A percentile compares a stretch with the other conserved stretches of the same genome.
Evolutionary conservation across 1,139 yeast species (phyloP).

Genomic region (Geotrichum cucujoidarum): DNA sequence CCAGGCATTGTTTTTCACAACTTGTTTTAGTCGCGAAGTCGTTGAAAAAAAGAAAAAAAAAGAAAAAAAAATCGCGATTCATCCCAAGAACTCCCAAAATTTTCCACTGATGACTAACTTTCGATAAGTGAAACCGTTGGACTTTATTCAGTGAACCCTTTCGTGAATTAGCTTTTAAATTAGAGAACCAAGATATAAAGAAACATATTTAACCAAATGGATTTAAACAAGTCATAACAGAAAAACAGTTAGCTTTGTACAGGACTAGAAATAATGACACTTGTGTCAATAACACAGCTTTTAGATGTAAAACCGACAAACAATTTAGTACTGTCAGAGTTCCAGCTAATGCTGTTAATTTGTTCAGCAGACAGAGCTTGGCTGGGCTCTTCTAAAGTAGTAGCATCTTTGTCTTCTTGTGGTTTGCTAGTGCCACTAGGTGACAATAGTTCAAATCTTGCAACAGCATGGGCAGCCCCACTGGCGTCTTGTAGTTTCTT

Average conservation of each 20-base stretch:
- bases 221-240: no score
- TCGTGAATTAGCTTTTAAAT: no score
- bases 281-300: conserved; percentile 19
- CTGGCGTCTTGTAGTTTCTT: conserved; percentile 4
- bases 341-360: conserved; percentile 29
- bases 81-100: no score
- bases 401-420: conserved; percentile 5
- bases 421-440: conserved; percentile 1
- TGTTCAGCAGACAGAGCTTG: conserved; percentile 17
- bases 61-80: no score
- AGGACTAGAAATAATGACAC: neutral
- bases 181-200: no score
- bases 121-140: no score
- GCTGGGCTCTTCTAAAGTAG: conserved; percentile 1
- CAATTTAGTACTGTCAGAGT: conserved; percentile 24
- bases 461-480: conserved; percentile 17
- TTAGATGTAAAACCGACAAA: conserved; percentile 26
- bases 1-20: conserved; percentile 1
- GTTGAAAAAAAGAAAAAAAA: no score
- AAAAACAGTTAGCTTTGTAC: no score
- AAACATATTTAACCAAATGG: no score
- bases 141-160: no score
- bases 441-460: conserved; percentile 17
- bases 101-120: no score
- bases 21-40: no score